A percentile compares a stretch with the other conserved stretches of the same genome.
Evolutionary conservation across 148 eudicot species (phyloP).

Genomic region (Hydrangea macrophylla): DNA sequence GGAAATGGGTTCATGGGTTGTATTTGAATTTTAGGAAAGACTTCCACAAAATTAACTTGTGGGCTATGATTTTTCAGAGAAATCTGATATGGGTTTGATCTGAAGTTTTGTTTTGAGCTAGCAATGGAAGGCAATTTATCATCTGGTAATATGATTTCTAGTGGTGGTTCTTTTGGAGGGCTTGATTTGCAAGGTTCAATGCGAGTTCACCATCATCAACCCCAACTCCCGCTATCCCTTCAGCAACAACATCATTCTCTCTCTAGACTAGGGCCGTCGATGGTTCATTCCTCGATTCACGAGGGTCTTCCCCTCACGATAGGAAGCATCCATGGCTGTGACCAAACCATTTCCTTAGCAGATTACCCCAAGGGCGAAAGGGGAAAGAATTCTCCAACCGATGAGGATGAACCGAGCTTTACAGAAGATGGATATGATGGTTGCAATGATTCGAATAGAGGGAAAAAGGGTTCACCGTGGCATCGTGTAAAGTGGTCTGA

Average conservation of each 20-base stretch:
- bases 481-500: constrained; percentile 89
- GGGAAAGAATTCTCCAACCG: constrained; percentile 47
- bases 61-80: neutral
- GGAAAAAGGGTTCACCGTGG: constrained; percentile 59
- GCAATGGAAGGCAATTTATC: constrained; percentile 58
- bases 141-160: constrained; percentile 41
- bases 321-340: constrained; percentile 45
- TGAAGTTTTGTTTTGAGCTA: neutral
- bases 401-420: constrained; percentile 61
- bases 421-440: constrained; percentile 44
- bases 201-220: constrained; percentile 41
- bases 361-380: constrained; percentile 48
- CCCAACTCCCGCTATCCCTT: constrained; percentile 39
- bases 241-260: constrained; percentile 48
- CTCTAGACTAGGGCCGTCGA: constrained; percentile 40
- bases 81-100: neutral
- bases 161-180: constrained; percentile 43
- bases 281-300: constrained; percentile 32
- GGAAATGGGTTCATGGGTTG: neutral
- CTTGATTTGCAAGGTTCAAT: constrained; percentile 63
- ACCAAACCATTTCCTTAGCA: constrained; percentile 30
- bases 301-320: constrained; percentile 53
- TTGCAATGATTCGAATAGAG: constrained; percentile 40
- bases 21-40: neutral
- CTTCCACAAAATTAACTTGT: neutral